Base-by-base conservation (phyloP, 2,329 filamentous ascomycete genomes). In the Trichophyton equinum region DNA sequence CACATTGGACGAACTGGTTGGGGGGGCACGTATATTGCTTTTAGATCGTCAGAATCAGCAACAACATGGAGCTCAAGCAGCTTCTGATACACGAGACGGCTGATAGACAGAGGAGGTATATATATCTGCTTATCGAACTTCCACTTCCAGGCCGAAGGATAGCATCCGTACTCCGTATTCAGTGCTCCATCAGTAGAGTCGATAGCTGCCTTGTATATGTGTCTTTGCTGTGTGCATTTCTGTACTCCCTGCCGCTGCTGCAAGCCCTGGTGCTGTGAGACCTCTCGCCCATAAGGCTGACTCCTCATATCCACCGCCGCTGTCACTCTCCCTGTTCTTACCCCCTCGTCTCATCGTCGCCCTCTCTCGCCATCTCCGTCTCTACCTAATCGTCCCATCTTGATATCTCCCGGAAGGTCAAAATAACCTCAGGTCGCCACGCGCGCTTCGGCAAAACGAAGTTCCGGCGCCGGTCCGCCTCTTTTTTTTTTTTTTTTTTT, bases 381-480 rank as follows among this genome's bases (percentile, higher is more conserved):
- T 25, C 18, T 11, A 13, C 25, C n/a, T 46, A 2, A n/a, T 44
- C 40, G 40, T 44, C 40, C n/a, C n/a, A 15, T 18, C 40, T 9
- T n/a, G n/a, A 13, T 55, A 4, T 11, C 20, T 33, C 20, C 22
- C 18, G 18, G 18, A 27, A 55, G 51, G 51, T 55, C 20, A 27
- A 55, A 55, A 55, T 55, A 55, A 55, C 51, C 51, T 55, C 1
- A 5, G 25, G 25, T 27, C 51, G 51, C 51, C 51, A 55, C 51
- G 51, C 51, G 51, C 51, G 51, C 22, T 33, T 36, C 51, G 51
- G 51, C 51, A 6, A n/a, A 55, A 55, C 51, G 3, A 55, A 55
- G 9, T 33, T 55, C 51, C 51, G 51, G n/a, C 55, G 55, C 40
- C 55, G 55, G 40, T 55, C 51, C 51, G 51, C 27, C 49, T 36